These are phyloP conservation scores for Suillus alpinus DNA, from an alignment of 768 basidiomycete species.

Conservation along the genomic window DNA sequence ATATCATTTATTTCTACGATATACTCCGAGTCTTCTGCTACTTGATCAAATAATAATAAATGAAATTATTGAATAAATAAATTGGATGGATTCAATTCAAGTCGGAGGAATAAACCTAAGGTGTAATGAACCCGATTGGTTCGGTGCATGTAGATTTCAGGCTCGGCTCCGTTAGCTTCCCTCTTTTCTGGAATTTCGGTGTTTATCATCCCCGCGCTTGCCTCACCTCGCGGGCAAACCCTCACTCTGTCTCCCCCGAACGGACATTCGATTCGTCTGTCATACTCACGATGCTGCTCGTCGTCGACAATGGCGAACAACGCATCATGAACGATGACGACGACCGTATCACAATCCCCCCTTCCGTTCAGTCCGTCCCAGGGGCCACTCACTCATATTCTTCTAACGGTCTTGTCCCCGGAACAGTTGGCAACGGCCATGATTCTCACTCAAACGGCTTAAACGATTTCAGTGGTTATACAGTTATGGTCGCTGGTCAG, in stretches of 20 bases:
- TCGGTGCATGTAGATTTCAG: constrained; percentile 52
- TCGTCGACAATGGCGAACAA: constrained; percentile 61
- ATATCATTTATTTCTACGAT: constrained; percentile 1
- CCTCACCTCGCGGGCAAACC: constrained; percentile 58
- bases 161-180: constrained; percentile 43
- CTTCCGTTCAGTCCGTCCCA: constrained; percentile 25
- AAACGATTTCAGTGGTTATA: constrained; percentile 40
- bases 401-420: constrained; percentile 28
- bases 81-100: not conserved
- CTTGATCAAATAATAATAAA: too few species aligned
- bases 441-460: constrained; percentile 19
- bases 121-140: constrained; percentile 53
- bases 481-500: constrained; percentile 79
- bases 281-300: constrained; percentile 36
- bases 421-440: constrained; percentile 25
- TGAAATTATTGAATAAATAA: too few species aligned
- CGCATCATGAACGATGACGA: constrained; percentile 45
- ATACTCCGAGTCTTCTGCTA: not conserved
- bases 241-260: constrained; percentile 43
- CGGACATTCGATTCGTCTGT: constrained; percentile 40
- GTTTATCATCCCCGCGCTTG: constrained; percentile 66
- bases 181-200: constrained; percentile 42
- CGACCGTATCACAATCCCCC: constrained; percentile 26
- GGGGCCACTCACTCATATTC: constrained; percentile 19
- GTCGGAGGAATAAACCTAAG: constrained; percentile 1